Base-by-base conservation (phyloP, 495 filamentous ascomycete species). In the Penicillium daleae region DNA sequence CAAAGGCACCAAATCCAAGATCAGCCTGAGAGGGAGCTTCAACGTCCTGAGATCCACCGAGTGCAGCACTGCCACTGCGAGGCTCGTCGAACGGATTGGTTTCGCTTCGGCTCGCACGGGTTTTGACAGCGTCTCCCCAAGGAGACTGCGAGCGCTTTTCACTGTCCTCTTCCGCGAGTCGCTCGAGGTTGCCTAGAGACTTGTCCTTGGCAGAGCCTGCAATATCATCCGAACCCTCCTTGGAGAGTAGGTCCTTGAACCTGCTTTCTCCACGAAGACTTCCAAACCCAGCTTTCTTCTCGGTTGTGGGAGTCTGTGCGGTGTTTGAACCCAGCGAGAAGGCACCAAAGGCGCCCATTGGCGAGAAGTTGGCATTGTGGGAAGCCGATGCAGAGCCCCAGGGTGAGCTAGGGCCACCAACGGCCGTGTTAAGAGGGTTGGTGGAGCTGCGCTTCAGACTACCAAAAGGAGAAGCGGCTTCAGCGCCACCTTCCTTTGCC, bases 271-370 rank as follows among this genome's bases (percentile, higher is more conserved):
- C 87, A 35, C 91, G 81, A 26, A 86, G 67, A 64, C 85, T 90
- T 46, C 86, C 89, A 70, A 87, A 86, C 2, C 87, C 86, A 39
- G 85, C 64, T 63, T 86, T 83, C 80, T 92, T 95, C 57, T 96
- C 91, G 37, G 76, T 73, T 1, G 75, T 71, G 17, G 87, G 83
- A 24, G 86, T 84, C 40, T 80, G 81, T 17, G 74, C 74, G 5
- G 73, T 60, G 29, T 66, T 69, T 15, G 77, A 70, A n/a, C 82
- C 83, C 24, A 93, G 72, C 10, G 87, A 87, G 70, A 97, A 97
- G 60, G 84, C 93, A 12, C 93, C 92, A 76, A 97, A 97, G n/a
- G 89, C 86, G 27, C 92, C 92, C 80, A 94, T 90, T 5, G 87
- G 86, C 4, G 89, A 83, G 61, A 91, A 83, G 35, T 78, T 80